phyloP scores from a whole-genome alignment of 176 grass and related monocot genomes.

The Lolium perenne region DNA sequence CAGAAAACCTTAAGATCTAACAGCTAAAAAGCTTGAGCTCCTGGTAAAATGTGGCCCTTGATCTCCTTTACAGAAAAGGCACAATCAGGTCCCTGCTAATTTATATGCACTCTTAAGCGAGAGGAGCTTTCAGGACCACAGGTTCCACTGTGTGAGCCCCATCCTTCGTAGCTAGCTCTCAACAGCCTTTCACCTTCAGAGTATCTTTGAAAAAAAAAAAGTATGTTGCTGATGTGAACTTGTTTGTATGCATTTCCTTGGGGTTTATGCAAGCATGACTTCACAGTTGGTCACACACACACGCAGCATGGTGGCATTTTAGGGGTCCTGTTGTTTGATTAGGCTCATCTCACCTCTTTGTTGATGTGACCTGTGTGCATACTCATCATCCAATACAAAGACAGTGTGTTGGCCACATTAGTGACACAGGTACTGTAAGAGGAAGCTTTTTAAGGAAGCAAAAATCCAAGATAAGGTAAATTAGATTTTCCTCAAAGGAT shows the following conservation, averaged over 20 bases:
- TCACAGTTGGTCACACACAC: conserved; percentile 19
- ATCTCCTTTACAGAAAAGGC: conserved; percentile 34
- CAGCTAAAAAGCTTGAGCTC: conserved; percentile 43
- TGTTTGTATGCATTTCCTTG: conserved; percentile 35
- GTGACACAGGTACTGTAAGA: conserved; percentile 50
- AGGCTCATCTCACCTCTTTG: conserved; percentile 44
- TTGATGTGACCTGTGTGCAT: conserved; percentile 54
- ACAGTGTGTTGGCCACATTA: conserved; percentile 61
- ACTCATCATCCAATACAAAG: conserved; percentile 55
- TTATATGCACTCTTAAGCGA: conserved; percentile 33
- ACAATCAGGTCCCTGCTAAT: conserved; percentile 27
- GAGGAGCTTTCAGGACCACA: conserved; percentile 65
- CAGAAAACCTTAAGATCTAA: conserved; percentile 37
- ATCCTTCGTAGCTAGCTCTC: conserved; percentile 25
- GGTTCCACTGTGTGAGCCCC: conserved; percentile 24
- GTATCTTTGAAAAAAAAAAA: conserved; percentile 35
- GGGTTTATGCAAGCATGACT: conserved; percentile 53
- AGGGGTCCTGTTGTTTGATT: conserved; percentile 41
- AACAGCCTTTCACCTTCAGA: conserved; percentile 28
- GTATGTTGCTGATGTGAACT: conserved; percentile 33
- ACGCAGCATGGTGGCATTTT: conserved; percentile 23
- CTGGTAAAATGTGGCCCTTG: conserved; percentile 42
- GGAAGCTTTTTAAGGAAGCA: conserved; percentile 56
- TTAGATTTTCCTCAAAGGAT: conserved; percentile 34
- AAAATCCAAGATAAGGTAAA: conserved; percentile 49